Evolutionary conservation across 768 basidiomycete genomes (phyloP).

Genomic region (Lactarius tabidus): DNA sequence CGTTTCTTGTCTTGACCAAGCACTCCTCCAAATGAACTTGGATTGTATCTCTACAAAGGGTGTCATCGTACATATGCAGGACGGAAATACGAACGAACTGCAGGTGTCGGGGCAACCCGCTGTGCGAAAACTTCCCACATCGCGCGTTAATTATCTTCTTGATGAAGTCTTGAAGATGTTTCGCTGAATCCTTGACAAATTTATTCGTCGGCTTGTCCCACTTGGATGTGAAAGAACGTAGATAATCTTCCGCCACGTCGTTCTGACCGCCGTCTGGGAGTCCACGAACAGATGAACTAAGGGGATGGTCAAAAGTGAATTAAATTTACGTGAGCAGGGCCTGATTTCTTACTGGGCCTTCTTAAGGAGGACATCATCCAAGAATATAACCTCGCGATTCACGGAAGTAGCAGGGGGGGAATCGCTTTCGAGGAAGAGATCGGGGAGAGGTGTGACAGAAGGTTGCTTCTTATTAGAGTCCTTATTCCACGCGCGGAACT

Average conservation of each 20-base stretch:
- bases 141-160: neutral
- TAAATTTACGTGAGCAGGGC: neutral
- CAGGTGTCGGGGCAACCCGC: slow-evolving; percentile 3
- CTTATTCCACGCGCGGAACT: slow-evolving; percentile 18
- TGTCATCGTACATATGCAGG: neutral
- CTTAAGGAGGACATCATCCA: slow-evolving; percentile 13
- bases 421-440: slow-evolving; percentile 7
- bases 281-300: slow-evolving; percentile 14
- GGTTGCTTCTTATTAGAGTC: neutral
- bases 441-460: neutral
- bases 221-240: slow-evolving; percentile 1
- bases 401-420: neutral
- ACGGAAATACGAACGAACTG: slow-evolving; percentile 1
- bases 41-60: slow-evolving; percentile 3
- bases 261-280: slow-evolving; percentile 14
- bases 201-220: slow-evolving; percentile 10
- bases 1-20: neutral
- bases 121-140: slow-evolving; percentile 3
- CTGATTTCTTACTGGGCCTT: slow-evolving; percentile 8
- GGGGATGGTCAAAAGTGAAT: neutral
- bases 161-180: neutral
- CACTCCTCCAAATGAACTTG: slow-evolving; percentile 3
- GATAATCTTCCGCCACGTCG: slow-evolving; percentile 17
- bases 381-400: slow-evolving; percentile 1
- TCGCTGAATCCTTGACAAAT: neutral